Percentiles rank a stretch among this genome's conserved stretches.
Conservation (phyloP, 2,329 filamentous ascomycete species). For the Nigrograna mackinnonii region DNA sequence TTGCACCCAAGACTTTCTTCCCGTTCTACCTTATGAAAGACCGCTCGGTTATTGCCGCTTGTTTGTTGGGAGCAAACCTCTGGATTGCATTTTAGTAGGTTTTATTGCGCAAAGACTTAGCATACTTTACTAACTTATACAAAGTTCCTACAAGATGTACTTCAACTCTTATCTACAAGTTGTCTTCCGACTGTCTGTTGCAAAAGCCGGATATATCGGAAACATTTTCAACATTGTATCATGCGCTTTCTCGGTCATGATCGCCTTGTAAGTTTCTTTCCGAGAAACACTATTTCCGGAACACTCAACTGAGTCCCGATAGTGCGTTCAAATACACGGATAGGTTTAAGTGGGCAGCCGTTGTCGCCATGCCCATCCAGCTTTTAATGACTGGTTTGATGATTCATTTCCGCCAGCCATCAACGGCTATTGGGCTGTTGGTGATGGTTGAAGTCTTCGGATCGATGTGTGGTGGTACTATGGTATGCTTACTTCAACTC, state of each 20-base stretch:
- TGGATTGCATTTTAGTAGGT: conserved; percentile 53
- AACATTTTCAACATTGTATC: conserved; percentile 39
- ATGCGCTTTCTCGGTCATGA: conserved; percentile 22
- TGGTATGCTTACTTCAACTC: too few species aligned
- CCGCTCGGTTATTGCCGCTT: conserved; percentile 62
- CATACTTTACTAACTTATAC: background rate
- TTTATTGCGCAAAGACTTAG: background rate
- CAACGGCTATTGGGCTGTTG: conserved; percentile 10
- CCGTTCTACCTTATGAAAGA: conserved; percentile 64
- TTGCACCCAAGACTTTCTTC: conserved; percentile 52
- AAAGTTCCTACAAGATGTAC: conserved; percentile 45
- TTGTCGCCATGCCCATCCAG: conserved; percentile 61
- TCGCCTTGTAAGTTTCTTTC: conserved; percentile 10
- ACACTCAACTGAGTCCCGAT: conserved; percentile 48
- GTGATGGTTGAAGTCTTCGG: conserved; percentile 1
- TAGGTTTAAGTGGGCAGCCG: conserved; percentile 58
- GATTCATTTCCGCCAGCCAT: conserved; percentile 43
- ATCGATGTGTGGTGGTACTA: background rate
- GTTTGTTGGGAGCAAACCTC: conserved; percentile 59
- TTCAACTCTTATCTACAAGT: conserved; percentile 46
- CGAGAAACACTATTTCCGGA: conserved; percentile 29
- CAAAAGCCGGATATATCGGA: conserved; percentile 36
- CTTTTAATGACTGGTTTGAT: conserved; percentile 65
- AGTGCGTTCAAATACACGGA: conserved; percentile 20
- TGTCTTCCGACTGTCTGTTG: conserved; percentile 33